Base-by-base conservation (phyloP, 108 stramenopile genomes). In the Skeletonema potamos region DNA sequence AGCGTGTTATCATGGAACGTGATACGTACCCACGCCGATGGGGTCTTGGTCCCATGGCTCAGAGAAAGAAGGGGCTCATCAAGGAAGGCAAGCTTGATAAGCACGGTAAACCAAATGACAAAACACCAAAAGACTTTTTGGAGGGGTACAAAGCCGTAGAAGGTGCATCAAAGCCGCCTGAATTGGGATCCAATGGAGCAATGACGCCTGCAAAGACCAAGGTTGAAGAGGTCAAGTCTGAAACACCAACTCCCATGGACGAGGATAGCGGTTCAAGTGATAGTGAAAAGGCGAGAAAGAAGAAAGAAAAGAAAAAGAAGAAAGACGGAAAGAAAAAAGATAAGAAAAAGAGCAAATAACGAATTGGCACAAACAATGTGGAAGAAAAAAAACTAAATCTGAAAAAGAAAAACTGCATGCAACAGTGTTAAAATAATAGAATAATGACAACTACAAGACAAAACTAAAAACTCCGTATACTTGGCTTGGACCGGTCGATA, bases 1-100 rank as follows among this genome's bases (percentile, higher is more conserved):
- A 99, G 84, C 93, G 99, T 51, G 99, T 99, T 29, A 98, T 99
- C 84, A 99, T 99, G 99, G 99, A 99, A 89, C 83, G 99, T 24
- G 99, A 99, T 88, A 96, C 96, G 0, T 99, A 99, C 74, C 99
- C 99, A 6, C 82, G 97, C 62, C 79, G 97, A 73, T 99, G 99
- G 99, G 98, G 99, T 34, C 81, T 99, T 58, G 99, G 99, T 20
- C 99, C 98, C 13, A 92, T 99, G 87, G 99, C 99, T 9, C 89
- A 92, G 66, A 92, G 92, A 70, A 99, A 99, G 82, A 99, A 99
- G 92, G 83, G 81, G 5, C 70, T 99, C 74, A 96, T 99, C 73
- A 96, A 97, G 84, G 96, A 97, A 64, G 99, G 99, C 32, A 96
- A 96, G 72, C 81, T 99, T 36, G 98, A 99, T 83, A 99, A 99